Evolutionary conservation across 2,329 filamentous ascomycete species (phyloP), one percentile per base, ranked within the genome.

Genomic region (Aspergillus pseudonomiae): DNA sequence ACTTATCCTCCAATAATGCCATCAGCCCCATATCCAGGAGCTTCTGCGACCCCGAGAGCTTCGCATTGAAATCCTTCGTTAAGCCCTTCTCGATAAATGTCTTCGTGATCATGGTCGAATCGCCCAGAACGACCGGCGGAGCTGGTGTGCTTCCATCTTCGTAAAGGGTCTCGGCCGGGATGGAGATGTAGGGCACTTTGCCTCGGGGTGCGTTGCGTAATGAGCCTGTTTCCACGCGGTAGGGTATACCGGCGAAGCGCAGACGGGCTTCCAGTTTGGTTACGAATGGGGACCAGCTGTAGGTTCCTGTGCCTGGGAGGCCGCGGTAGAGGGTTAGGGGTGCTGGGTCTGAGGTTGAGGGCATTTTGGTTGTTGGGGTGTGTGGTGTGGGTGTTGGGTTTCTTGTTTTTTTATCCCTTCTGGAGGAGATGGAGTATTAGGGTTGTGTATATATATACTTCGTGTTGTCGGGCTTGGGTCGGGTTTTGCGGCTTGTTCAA

Each of bases 201-300:
- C 86, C 85, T 57, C 78, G 81, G 0, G 88, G 87, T 0, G 79
- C 83, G 0, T 75, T 72, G 46, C 67, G 70, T 0, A 80, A 72
- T 0, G 83, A 84, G 1, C 87, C 87, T 3, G 66, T 65, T 2
- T 76, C 82, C 5, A 75, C 70, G 19, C 66, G 69, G 73, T 89
- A 90, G 0, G 73, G 45, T 2, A 88, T 57, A 1, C 74, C 72
- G 2, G 80, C 80, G 66, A 88, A 82, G 16, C 88, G 86, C 6
- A 89, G 79, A 16, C 87, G 85, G 21, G 85, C 80, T 71, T 90
- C 88, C 58, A 89, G 78, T 72, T 90, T 90, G 52, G 77, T 84
- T 59, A 88, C 86, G 67, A 88, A 89, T 11, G 87, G 86, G 0
- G 87, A 89, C 85, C 85, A 88, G 57, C 82, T 80, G 68, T 88